Base-by-base conservation (phyloP, 1,284 basidiomycete genomes). In the Bondarzewia mesenterica region DNA sequence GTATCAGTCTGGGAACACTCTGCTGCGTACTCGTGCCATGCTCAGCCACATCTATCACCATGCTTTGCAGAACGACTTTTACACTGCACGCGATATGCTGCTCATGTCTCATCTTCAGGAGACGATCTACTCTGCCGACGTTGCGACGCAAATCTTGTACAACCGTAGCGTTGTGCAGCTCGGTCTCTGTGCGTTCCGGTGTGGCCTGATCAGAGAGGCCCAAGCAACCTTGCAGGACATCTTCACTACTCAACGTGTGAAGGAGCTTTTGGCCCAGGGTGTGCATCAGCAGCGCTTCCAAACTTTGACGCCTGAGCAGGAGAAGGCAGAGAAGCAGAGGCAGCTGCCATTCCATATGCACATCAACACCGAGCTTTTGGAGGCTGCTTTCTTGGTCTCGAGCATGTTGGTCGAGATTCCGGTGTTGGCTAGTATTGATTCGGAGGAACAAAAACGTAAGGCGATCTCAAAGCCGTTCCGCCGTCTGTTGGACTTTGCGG, bases 341-440 rank as follows among this genome's bases (percentile, higher is more conserved):
- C 91, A 98, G 61, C 76, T 99, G 21, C 96, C 96, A 27, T 99
- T 99, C 86, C 96, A 99, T 69, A 92, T 99, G 89, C 96, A 99
- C 72, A 95, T 99, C 71, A 99, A 99, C 72, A 91, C 96, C 14
- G 96, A 99, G 68, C 74, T 99, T 23, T 76, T 99, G 53, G 96
- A 99, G 69, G 94, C 93, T 39, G 94, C 93, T 7, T 99, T 98
- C 77, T 76, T 99, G 39, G 93, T 96, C 36, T 95, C 92, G 16
- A 96, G 92, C 69, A 99, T 99, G 96, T 78, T 99, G 38, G 86
- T 98, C 46, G 96, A 99, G 71, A 93, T 99, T 21, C 96, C 96
- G 6, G 72, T 97, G 44, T 75, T 99, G 36, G 96, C 96, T 1
- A 92, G 90, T 61, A 91, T 95, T 48, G 91, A 93, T 54, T 91